These are phyloP conservation scores for Kurtzmaniella quercitrusa DNA, from an alignment of 1,139 yeast species.

Conservation along the genomic window DNA sequence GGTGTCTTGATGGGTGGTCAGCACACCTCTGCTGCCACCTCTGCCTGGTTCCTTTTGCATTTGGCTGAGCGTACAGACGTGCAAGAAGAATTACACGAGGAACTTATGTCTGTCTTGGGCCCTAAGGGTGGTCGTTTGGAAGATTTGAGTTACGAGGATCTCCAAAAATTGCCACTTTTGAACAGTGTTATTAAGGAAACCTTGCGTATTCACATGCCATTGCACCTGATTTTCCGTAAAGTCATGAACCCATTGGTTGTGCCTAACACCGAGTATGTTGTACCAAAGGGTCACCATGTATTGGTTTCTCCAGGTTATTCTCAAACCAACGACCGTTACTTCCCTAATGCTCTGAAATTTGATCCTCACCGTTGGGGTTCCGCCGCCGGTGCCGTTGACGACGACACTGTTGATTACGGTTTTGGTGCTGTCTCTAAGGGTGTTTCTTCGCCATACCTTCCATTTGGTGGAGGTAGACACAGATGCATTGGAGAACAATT, in stretches of 20 bases:
- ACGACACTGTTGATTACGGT: slow-evolving; percentile 81
- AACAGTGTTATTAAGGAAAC: slow-evolving; percentile 89
- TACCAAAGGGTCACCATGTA: slow-evolving; percentile 87
- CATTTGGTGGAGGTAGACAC: slow-evolving; percentile 99
- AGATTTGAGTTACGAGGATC: slow-evolving; percentile 74
- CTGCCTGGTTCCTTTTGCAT: slow-evolving; percentile 92
- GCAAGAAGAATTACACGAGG: slow-evolving; percentile 75
- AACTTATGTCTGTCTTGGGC: slow-evolving; percentile 62
- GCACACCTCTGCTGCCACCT: slow-evolving; percentile 95
- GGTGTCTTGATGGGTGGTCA: slow-evolving; percentile 99
- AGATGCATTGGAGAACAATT: slow-evolving; percentile 99
- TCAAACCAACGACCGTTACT: slow-evolving; percentile 69
- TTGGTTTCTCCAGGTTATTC: slow-evolving; percentile 93
- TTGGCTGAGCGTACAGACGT: slow-evolving; percentile 81
- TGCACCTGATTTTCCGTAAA: slow-evolving; percentile 92
- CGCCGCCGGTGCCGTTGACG: slow-evolving; percentile 36
- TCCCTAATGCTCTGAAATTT: slow-evolving; percentile 67
- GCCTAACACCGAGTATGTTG: slow-evolving; percentile 75
- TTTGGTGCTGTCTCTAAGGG: slow-evolving; percentile 96
- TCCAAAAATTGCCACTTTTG: slow-evolving; percentile 75
- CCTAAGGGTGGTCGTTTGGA: slow-evolving; percentile 43
- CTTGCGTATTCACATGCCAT: slow-evolving; percentile 90
- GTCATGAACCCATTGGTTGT: slow-evolving; percentile 76
- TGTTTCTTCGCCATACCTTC: slow-evolving; percentile 91
- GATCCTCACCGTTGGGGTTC: slow-evolving; percentile 89